Conservation (phyloP, 805 yeast genomes). For the Candida insectorum region DNA sequence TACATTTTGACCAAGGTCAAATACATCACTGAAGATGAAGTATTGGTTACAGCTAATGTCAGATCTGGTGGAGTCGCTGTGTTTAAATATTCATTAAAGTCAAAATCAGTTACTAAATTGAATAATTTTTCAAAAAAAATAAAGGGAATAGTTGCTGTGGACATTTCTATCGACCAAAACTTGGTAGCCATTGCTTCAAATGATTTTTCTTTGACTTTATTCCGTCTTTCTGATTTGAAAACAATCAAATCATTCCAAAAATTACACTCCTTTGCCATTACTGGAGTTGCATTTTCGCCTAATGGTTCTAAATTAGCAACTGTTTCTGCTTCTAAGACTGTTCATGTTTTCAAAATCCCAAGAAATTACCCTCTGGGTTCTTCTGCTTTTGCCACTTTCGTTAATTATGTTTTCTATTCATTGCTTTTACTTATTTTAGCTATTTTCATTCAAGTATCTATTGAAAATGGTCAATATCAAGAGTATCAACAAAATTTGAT, state of each 20-base stretch:
- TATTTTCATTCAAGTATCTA: conserved; percentile 29
- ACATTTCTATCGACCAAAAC: conserved; percentile 39
- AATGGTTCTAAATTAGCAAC: conserved; percentile 66
- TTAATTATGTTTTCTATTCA: conserved; percentile 33
- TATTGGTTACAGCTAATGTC: conserved; percentile 31
- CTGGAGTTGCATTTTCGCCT: conserved; percentile 67
- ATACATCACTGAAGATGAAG: conserved; percentile 32
- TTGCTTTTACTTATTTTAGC: conserved; percentile 30
- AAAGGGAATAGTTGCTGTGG: conserved; percentile 53
- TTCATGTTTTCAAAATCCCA: conserved; percentile 62
- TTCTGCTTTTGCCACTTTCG: conserved; percentile 32
- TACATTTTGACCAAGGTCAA: conserved; percentile 41
- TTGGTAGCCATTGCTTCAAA: conserved; percentile 58
- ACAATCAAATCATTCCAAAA: conserved; percentile 49
- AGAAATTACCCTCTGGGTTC: conserved; percentile 40
- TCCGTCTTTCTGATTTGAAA: conserved; percentile 50
- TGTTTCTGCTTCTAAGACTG: conserved; percentile 73
- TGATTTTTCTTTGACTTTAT: conserved; percentile 63
- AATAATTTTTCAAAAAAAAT: conserved; percentile 44
- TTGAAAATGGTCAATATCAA: conserved; percentile 34
- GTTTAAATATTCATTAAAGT: conserved; percentile 42
- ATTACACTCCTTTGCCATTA: conserved; percentile 76
- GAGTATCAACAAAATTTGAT: conserved; percentile 15
- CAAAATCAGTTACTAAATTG: conserved; percentile 40
- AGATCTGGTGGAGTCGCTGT: conserved; percentile 39